Evolutionary conservation across 768 basidiomycete genomes (phyloP), one percentile per base, ranked within the genome.

Genomic region (Trametes sanguinea): DNA sequence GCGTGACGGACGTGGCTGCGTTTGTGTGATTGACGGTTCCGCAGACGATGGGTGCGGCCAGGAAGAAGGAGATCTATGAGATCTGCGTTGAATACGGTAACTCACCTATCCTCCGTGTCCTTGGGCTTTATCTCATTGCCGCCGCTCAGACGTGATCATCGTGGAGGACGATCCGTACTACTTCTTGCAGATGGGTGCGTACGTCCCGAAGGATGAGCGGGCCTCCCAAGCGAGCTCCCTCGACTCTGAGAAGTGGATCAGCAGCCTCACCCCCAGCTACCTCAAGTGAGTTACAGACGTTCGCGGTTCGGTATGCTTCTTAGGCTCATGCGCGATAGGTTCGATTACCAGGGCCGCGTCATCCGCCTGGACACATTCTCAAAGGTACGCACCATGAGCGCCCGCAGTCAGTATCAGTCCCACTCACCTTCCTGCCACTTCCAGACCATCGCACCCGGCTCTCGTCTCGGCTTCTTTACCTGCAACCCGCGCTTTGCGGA

Each of bases 141-240:
- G 48, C 13, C 33, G 6, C 10, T 29, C 44, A 88, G 85, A 92
- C 65, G 72, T 92, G 27, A 85, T 92, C 65, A 91, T 91, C 61
- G 85, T 89, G 56, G 90, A 93, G 76, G 91, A 94, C 67, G 91
- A 92, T 73, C 91, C 92, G 3, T 92, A 92, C 73, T 86, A 83
- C 73, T 89, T 90, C 76, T 76, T 92, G 27, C 89, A 91, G 70
- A 75, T 85, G 63, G 83, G 81, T 0, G 63, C 74, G 2, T 91
- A 88, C 71, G 68, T 78, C 6, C 80, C 78, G 5, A 82, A 82
- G 62, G 63, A 66, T 32, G 73, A 73, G 33, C 78, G 76, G 22
- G 62, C 62, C 56, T 54, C 50, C 2, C 54, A 52, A 22, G 57
- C 57, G n/a, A 53, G 61, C 33, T 46, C 44, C 42, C 9, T 59